A percentile compares a stretch with the other conserved stretches of the same genome.
Evolutionary conservation across 208 protist species (phyloP).

Genomic region (Acanthamoeba sp.): DNA sequence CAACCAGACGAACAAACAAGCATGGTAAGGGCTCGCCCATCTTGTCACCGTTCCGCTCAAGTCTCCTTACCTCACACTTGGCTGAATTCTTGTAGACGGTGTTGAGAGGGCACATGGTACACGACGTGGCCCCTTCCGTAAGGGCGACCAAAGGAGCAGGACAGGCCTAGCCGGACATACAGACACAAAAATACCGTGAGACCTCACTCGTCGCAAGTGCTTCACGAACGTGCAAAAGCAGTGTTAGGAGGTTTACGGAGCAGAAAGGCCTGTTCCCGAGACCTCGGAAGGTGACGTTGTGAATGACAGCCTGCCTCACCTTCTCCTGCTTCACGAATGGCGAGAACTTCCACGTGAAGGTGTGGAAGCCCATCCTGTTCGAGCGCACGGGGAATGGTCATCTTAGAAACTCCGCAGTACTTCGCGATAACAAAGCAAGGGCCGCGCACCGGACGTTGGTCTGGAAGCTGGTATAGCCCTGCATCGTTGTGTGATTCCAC

Average conservation of each 20-base stretch:
- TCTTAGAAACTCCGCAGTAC: too few species aligned
- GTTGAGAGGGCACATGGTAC: conserved; percentile 8
- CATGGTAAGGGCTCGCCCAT: too few species aligned
- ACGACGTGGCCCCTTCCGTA: background rate
- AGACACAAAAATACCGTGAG: background rate
- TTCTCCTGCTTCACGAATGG: conserved; percentile 65
- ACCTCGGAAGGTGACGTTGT: conserved; percentile 68
- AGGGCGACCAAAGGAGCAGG: conserved; percentile 40
- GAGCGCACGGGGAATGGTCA: background rate
- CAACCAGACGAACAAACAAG: background rate
- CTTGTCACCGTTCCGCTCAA: too few species aligned
- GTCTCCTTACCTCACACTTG: background rate
- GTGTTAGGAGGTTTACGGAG: too few species aligned
- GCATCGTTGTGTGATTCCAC: conserved; percentile 73
- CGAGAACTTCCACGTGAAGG: conserved; percentile 58
- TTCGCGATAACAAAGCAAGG: too few species aligned
- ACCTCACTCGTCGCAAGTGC: too few species aligned
- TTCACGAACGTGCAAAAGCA: too few species aligned
- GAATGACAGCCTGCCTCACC: conserved; percentile 63
- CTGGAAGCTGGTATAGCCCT: background rate
- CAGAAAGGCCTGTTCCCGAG: background rate
- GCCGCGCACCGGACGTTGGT: background rate
- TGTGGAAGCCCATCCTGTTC: conserved; percentile 21
- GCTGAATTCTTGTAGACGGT: conserved; percentile 20
- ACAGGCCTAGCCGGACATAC: background rate